Evolutionary conservation across 345 rosid species (phyloP).

Genomic region (Salix arbutifolia): DNA sequence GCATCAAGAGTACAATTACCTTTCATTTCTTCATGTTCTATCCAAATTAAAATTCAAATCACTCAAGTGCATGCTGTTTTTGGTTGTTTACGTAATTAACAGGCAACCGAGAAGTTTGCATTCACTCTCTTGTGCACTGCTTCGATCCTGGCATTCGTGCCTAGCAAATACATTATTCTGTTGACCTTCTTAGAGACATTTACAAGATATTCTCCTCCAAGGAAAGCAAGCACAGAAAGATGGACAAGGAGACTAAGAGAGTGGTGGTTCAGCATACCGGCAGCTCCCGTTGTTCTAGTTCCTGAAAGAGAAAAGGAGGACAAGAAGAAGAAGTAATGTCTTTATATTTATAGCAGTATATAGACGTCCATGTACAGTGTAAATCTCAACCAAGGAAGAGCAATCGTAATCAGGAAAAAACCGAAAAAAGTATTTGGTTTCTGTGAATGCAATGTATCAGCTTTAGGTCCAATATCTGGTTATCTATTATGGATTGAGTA

Average conservation of each 20-base stretch:
- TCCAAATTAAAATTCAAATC: background rate
- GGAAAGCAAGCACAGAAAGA: slow-evolving; percentile 69
- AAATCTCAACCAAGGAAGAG: background rate
- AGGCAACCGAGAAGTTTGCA: slow-evolving; percentile 86
- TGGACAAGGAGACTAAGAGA: slow-evolving; percentile 75
- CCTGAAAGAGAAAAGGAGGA: slow-evolving; percentile 68
- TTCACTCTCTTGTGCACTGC: slow-evolving; percentile 46
- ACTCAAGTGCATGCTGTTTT: background rate
- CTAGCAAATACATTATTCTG: slow-evolving; percentile 51
- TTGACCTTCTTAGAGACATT: slow-evolving; percentile 58
- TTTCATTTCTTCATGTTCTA: background rate
- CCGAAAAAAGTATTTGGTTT: background rate
- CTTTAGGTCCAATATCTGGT: too few species aligned
- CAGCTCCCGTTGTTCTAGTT: slow-evolving; percentile 74
- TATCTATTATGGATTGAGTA: too few species aligned
- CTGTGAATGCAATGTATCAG: background rate
- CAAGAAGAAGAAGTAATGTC: slow-evolving; percentile 48
- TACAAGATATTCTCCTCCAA: slow-evolving; percentile 74
- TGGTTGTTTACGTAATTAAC: slow-evolving; percentile 2
- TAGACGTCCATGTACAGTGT: slow-evolving; percentile 7
- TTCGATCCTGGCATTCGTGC: slow-evolving; percentile 44
- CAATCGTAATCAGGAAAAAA: background rate
- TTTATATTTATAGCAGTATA: background rate
- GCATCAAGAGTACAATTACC: background rate
- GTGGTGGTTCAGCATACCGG: slow-evolving; percentile 99